These are phyloP conservation scores for Ensete glaucum DNA, from an alignment of 176 grass and related monocot species.

Conservation along the genomic window DNA sequence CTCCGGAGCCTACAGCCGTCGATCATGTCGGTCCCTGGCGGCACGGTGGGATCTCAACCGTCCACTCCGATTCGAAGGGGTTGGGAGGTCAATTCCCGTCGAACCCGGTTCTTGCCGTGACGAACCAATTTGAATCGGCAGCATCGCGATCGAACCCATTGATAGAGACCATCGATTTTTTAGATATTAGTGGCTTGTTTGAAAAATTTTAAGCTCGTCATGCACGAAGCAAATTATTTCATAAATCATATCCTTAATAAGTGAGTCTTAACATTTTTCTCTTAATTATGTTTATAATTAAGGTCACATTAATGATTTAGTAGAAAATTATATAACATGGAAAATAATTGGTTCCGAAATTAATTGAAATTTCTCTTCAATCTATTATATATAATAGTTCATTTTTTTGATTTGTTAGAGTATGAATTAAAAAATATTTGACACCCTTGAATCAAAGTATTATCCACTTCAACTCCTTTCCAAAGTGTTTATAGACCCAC, in stretches of 20 bases:
- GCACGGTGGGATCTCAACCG: not conserved
- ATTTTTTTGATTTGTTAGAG: no score
- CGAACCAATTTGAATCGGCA: not conserved
- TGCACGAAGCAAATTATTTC: not conserved
- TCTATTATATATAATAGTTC: no score
- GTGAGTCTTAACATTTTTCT: not conserved
- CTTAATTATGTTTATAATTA: no score
- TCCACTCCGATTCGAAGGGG: not conserved
- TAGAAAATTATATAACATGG: no score
- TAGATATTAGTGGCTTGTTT: not conserved
- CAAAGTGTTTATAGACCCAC: no score
- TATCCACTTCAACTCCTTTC: no score
- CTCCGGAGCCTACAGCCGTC: not conserved
- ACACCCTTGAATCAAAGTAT: no score
- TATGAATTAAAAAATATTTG: no score
- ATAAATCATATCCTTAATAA: not conserved
- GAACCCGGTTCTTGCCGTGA: not conserved
- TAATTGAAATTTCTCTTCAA: no score
- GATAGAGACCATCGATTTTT: not conserved
- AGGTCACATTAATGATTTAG: no score
- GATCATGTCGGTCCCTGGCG: not conserved
- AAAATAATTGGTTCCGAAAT: no score
- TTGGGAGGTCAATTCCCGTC: not conserved
- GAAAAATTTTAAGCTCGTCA: not conserved
- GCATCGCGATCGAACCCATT: not conserved